A percentile compares a stretch with the other conserved stretches of the same genome.
phyloP scores from a whole-genome alignment of 495 filamentous ascomycete genomes.

The Xanthoparmelia taractica region DNA sequence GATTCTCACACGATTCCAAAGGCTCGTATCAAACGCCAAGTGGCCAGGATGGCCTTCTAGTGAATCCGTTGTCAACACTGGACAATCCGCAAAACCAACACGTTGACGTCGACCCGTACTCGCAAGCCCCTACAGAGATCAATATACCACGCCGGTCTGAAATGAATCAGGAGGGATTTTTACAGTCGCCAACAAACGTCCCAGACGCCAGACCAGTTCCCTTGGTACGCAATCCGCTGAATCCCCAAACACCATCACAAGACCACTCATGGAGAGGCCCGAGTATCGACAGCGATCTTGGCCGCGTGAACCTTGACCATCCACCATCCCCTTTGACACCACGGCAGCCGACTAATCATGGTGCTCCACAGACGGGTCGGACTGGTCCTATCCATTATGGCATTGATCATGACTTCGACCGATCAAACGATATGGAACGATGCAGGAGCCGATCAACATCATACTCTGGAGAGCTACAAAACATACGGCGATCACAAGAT shows the following conservation, averaged over 20 bases:
- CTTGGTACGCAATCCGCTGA: neutral
- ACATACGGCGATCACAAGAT: conserved; percentile 11
- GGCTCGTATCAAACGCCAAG: conserved; percentile 8
- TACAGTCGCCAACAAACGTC: neutral
- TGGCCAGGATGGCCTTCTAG: conserved; percentile 1
- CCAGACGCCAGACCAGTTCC: neutral
- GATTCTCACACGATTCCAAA: conserved; percentile 9
- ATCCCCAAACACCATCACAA: conserved; percentile 10
- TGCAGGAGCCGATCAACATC: conserved; percentile 27
- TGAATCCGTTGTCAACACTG: neutral
- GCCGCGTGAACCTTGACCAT: conserved; percentile 12
- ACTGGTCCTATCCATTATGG: conserved; percentile 29
- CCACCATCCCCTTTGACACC: conserved; percentile 26
- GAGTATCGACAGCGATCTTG: conserved; percentile 20
- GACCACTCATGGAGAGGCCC: conserved; percentile 17
- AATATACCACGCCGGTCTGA: neutral
- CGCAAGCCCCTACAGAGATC: neutral
- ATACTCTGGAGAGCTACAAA: conserved; percentile 26
- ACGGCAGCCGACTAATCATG: conserved; percentile 23
- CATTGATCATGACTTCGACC: conserved; percentile 24
- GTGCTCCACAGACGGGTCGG: conserved; percentile 19
- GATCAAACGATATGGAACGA: conserved; percentile 23
- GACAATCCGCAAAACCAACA: neutral
- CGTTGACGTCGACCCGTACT: neutral
- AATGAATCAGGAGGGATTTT: neutral